Evolutionary conservation across 1,139 yeast species (phyloP), one percentile per base, ranked within the genome.

Genomic region (Candida tropicalis): DNA sequence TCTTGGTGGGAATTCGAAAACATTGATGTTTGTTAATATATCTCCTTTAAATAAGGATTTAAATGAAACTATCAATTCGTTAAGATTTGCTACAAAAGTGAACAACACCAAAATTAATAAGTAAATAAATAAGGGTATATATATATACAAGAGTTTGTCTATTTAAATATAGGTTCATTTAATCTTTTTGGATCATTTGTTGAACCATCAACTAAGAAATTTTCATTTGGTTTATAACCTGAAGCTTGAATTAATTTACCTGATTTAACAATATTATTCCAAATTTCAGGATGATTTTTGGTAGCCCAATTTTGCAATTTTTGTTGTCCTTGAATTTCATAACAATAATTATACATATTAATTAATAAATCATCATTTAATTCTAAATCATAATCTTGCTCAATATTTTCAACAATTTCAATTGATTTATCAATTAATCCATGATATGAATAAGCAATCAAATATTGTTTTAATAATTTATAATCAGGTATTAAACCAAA

Each of bases 11-110:
- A 77, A 81, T 45, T 87, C 97, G 1, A 93, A 91, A 60, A 90
- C 97, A 0, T 70, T 93, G 46, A 90, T 93, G 97, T 86, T 93
- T 72, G 97, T 90, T 11, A 91, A 90, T 55, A 75, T 91, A 5
- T 87, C 97, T 2, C 91, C 97, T 4, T 65, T 77, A 39, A 63
- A 61, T 17, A 66, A 66, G 22, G 87, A 87, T 59, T 73, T 82
- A 40, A 79, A 74, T 51, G 99, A 93, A 59, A 85, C 96, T 0
- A 56, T 91, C 20, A 88, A 88, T 56, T 88, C 97, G 0, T 69
- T 93, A 45, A 70, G 98, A 42, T 93, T 93, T 71, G 99, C 98
- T 0, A 79, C 90, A 5, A 88, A 89, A 51, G 93, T 86, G 2
- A 84, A 84, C 54, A 67, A 68, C 35, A 82, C 87, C 0, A 75